These are phyloP conservation scores for Ustilago tritici DNA, from an alignment of 1,284 basidiomycete genomes.

Conservation along the genomic window DNA sequence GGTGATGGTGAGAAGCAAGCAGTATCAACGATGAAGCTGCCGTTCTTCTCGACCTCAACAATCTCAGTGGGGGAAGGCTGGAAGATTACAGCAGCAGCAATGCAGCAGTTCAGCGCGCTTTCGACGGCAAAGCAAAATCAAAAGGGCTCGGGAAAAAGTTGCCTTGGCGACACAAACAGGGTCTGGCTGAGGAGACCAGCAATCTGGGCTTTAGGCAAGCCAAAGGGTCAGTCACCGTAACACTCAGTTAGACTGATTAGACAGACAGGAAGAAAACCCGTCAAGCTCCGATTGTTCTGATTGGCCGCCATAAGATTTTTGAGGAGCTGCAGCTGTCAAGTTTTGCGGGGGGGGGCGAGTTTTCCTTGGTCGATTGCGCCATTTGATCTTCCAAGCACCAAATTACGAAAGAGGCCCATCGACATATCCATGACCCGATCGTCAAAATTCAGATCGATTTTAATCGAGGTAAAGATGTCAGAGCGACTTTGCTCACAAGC, in stretches of 20 bases:
- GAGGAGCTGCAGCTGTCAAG: neutral
- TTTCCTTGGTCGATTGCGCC: conserved; percentile 9
- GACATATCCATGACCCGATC: neutral
- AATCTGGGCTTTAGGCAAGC: neutral
- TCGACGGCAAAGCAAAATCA: neutral
- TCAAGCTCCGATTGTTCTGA: neutral
- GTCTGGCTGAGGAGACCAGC: neutral
- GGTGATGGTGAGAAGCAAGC: conserved; percentile 7
- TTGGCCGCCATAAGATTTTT: neutral
- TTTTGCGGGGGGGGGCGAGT: neutral
- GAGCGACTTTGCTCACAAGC: neutral
- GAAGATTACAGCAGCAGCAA: conserved; percentile 4
- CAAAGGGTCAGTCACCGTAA: neutral
- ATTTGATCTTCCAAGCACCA: neutral
- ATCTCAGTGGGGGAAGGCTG: neutral
- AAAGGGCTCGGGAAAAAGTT: neutral
- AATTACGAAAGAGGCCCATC: neutral
- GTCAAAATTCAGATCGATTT: neutral
- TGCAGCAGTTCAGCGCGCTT: neutral
- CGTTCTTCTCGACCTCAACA: conserved; percentile 1
- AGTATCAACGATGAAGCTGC: neutral
- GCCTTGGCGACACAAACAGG: neutral
- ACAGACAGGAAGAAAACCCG: neutral
- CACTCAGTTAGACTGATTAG: neutral
- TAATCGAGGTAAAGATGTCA: neutral